Percentiles rank a stretch among this genome's conserved stretches.
phyloP scores from a whole-genome alignment of 768 basidiomycete genomes.

The Clitopilus hobsonii region DNA sequence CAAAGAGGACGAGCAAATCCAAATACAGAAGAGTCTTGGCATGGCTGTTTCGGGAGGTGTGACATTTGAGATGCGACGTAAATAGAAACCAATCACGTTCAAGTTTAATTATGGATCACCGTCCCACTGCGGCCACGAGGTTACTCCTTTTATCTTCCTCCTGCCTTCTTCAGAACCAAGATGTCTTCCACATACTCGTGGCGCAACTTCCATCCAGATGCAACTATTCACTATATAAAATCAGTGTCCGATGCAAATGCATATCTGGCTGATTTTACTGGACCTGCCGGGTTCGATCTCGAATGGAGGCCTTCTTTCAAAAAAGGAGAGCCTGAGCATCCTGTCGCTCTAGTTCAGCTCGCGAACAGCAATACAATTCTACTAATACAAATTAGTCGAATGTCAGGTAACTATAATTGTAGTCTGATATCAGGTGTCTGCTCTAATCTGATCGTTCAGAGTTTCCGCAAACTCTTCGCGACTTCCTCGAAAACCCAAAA shows the following conservation, averaged over 20 bases:
- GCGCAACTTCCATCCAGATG: conserved; percentile 24
- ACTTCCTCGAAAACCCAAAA: conserved; percentile 47
- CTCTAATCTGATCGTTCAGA: conserved; percentile 17
- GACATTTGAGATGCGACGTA: conserved; percentile 18
- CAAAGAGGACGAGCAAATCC: neutral
- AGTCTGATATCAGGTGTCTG: conserved; percentile 5
- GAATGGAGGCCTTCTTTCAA: conserved; percentile 70
- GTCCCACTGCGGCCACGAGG: neutral
- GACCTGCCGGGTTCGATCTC: conserved; percentile 64
- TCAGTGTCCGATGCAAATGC: conserved; percentile 27
- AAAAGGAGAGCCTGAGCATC: conserved; percentile 56
- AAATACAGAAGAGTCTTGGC: conserved; percentile 9
- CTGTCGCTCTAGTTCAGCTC: conserved; percentile 71
- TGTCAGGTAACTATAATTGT: conserved; percentile 34
- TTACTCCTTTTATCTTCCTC: conserved; percentile 1
- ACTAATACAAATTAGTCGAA: conserved; percentile 61
- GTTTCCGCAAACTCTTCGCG: conserved; percentile 47
- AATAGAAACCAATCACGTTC: conserved; percentile 29
- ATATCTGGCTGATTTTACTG: conserved; percentile 21
- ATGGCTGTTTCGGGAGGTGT: conserved; percentile 10
- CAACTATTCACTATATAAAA: conserved; percentile 29
- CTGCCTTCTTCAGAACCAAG: conserved; percentile 1
- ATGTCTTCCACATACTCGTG: conserved; percentile 27
- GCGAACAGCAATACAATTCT: conserved; percentile 51
- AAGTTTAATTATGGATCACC: neutral